These are phyloP conservation scores for Prunus davidiana DNA, from an alignment of 306 rosid species.

Conservation along the genomic window DNA sequence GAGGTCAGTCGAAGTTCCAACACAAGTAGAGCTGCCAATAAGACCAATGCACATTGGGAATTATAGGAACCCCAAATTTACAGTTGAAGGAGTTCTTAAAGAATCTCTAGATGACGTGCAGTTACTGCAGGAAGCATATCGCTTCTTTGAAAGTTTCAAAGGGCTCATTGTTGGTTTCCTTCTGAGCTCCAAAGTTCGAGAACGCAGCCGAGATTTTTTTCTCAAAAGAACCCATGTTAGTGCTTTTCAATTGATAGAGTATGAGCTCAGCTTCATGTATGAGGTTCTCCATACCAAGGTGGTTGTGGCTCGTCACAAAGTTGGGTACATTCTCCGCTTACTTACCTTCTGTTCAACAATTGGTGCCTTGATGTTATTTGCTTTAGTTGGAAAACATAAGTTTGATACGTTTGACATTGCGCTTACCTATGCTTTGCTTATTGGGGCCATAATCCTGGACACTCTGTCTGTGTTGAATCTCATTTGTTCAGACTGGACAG, in stretches of 20 bases:
- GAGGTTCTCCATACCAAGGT: conserved; percentile 35
- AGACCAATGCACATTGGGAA: neutral
- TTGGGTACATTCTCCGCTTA: conserved; percentile 14
- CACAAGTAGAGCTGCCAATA: too few relatives aligned
- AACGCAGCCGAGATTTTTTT: conserved; percentile 6
- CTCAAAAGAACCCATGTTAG: neutral
- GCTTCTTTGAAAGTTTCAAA: conserved; percentile 17
- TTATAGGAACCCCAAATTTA: neutral
- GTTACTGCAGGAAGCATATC: conserved; percentile 14
- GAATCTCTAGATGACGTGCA: neutral
- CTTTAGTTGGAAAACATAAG: neutral
- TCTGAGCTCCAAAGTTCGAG: conserved; percentile 15
- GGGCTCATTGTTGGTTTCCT: conserved; percentile 30
- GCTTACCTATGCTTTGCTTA: conserved; percentile 16
- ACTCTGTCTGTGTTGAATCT: neutral
- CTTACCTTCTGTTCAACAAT: neutral
- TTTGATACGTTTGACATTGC: neutral
- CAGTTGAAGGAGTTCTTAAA: neutral
- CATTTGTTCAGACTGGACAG: conserved; percentile 13
- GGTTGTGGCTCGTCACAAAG: neutral
- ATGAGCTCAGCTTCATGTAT: conserved; percentile 27
- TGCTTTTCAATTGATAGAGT: conserved; percentile 22
- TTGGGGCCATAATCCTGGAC: conserved; percentile 18
- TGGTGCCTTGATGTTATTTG: neutral
- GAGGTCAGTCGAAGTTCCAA: neutral